These are phyloP conservation scores for Phytophthora syringae DNA, from an alignment of 352 stramenopile genomes.

Conservation along the genomic window DNA sequence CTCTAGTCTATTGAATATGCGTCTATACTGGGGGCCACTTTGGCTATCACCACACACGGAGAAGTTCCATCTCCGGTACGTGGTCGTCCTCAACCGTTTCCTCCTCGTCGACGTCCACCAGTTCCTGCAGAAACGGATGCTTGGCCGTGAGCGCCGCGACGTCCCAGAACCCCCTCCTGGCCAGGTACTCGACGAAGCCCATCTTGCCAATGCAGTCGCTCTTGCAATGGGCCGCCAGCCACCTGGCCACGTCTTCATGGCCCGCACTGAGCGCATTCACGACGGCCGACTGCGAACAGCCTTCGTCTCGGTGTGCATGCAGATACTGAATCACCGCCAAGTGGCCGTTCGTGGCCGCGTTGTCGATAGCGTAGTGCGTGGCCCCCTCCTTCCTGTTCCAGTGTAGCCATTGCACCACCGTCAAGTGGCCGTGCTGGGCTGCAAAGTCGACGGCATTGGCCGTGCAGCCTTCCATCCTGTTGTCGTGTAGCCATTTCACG, in stretches of 20 bases:
- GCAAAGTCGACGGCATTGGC: constrained; percentile 73
- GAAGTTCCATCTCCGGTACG: constrained; percentile 18
- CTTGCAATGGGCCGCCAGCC: constrained; percentile 54
- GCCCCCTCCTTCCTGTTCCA: constrained; percentile 54
- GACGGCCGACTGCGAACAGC: constrained; percentile 75
- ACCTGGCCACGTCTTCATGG: constrained; percentile 62
- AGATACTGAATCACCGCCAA: constrained; percentile 60
- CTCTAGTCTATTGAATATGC: constrained; percentile 24
- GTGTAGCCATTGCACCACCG: constrained; percentile 70
- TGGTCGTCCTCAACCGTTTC: constrained; percentile 19
- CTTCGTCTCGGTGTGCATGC: constrained; percentile 57
- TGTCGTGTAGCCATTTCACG: constrained; percentile 68
- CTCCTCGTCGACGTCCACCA: constrained; percentile 33
- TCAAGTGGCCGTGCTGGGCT: constrained; percentile 58
- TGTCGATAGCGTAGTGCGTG: constrained; percentile 63
- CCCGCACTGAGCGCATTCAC: constrained; percentile 63
- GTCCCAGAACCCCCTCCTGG: constrained; percentile 36
- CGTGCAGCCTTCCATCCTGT: constrained; percentile 66
- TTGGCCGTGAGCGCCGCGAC: constrained; percentile 42
- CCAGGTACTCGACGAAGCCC: constrained; percentile 46
- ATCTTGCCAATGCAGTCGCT: constrained; percentile 44
- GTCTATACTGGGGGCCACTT: too few relatives aligned
- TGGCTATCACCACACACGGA: too few relatives aligned
- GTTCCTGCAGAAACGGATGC: constrained; percentile 36
- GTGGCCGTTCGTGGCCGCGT: constrained; percentile 55